A percentile compares a stretch with the other conserved stretches of the same genome.
Evolutionary conservation across 208 protist species (phyloP).

Genomic region (Crithidia thermophila): DNA sequence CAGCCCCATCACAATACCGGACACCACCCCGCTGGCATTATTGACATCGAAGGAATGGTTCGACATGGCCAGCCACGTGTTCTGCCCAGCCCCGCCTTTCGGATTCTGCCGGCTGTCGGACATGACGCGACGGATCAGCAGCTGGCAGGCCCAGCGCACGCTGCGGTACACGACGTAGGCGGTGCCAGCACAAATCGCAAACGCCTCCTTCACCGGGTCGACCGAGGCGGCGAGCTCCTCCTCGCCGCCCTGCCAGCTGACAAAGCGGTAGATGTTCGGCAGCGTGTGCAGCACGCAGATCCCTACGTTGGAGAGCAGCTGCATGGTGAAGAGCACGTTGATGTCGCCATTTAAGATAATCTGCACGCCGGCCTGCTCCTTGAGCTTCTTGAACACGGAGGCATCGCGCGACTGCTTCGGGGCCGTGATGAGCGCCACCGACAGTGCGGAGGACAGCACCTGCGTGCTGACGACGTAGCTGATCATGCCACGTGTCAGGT

Average conservation of each 20-base stretch:
- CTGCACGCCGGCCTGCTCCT: constrained; percentile 41
- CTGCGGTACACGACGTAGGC: constrained; percentile 68
- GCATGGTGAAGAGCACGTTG: constrained; percentile 76
- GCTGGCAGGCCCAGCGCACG: constrained; percentile 37
- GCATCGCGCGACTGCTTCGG: constrained; percentile 25
- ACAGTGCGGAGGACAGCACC: constrained; percentile 67
- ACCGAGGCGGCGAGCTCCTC: constrained; percentile 34
- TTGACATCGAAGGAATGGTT: constrained; percentile 32
- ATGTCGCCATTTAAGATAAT: constrained; percentile 61
- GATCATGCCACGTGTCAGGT: constrained; percentile 84
- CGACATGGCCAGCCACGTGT: constrained; percentile 32
- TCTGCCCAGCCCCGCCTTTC: constrained; percentile 13
- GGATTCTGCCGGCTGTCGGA: constrained; percentile 19
- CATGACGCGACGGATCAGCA: constrained; percentile 38
- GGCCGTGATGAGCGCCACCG: constrained; percentile 52
- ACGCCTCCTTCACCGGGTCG: constrained; percentile 66
- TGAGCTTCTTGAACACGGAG: constrained; percentile 37
- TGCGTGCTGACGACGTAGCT: constrained; percentile 80
- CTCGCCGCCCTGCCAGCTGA: constrained; percentile 43
- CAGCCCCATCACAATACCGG: constrained; percentile 48
- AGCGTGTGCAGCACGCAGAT: constrained; percentile 78
- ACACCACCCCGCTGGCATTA: constrained; percentile 40
- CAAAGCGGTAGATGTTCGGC: constrained; percentile 61
- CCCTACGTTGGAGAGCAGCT: constrained; percentile 62
- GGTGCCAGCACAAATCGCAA: constrained; percentile 66